Conservation (phyloP, 2,329 filamentous ascomycete genomes). For the Chaetomiaceae sp. region DNA sequence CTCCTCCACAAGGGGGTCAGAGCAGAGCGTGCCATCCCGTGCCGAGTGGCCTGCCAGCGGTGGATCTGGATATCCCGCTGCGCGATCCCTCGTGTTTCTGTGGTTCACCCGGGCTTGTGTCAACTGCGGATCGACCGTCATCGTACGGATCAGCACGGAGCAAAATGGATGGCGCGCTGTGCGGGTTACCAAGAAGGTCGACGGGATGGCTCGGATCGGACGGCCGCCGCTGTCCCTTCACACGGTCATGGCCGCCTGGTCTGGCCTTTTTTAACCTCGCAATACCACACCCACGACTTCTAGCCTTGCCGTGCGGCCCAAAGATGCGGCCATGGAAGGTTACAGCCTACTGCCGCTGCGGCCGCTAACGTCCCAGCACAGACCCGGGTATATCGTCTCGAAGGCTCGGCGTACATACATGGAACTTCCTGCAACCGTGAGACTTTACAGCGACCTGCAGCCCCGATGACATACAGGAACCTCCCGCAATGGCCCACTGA, state of each 20-base stretch:
- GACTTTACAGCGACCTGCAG: conserved; percentile 17
- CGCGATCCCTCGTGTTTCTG: neutral
- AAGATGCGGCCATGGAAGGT: neutral
- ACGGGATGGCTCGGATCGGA: neutral
- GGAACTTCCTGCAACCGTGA: conserved; percentile 5
- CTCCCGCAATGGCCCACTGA: conserved; percentile 11
- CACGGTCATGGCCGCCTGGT: neutral
- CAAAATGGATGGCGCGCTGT: neutral
- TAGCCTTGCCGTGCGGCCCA: neutral
- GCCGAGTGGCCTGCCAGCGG: neutral
- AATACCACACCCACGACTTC: neutral
- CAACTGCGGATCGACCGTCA: neutral
- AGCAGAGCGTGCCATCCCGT: neutral
- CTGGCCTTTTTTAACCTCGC: too few species aligned
- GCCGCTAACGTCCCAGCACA: conserved; percentile 5
- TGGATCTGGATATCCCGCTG: conserved; percentile 4
- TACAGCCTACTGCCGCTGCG: conserved; percentile 2
- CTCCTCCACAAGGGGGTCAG: neutral
- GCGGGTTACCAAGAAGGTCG: neutral
- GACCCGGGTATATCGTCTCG: conserved; percentile 10
- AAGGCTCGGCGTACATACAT: conserved; percentile 9
- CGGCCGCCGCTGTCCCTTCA: neutral
- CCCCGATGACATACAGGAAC: conserved; percentile 18
- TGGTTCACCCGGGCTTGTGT: conserved; percentile 1
- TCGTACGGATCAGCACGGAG: too few species aligned